A percentile compares a stretch with the other conserved stretches of the same genome.
These are phyloP conservation scores for Eleusine coracana DNA, from an alignment of 176 grass and related monocot species.

Conservation along the genomic window DNA sequence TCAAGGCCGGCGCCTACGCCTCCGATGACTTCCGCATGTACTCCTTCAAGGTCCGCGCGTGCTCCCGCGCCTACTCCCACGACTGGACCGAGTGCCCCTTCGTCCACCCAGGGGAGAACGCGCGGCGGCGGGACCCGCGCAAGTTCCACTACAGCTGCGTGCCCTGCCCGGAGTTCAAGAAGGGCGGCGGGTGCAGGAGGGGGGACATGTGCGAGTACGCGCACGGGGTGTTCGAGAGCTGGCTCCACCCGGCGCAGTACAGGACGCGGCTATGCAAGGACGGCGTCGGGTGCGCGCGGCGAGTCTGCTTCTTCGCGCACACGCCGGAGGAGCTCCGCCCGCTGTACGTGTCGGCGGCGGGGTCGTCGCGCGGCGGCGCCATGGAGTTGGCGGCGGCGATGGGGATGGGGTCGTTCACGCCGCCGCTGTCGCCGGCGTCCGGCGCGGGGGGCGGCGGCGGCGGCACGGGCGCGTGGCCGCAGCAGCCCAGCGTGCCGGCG, in stretches of 20 bases:
- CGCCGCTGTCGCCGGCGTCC: slow-evolving; percentile 57
- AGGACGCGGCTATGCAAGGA: slow-evolving; percentile 77
- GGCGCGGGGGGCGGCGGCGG: slow-evolving; percentile 33
- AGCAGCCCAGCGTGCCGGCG: slow-evolving; percentile 52
- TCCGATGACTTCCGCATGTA: slow-evolving; percentile 87
- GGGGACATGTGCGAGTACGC: slow-evolving; percentile 86
- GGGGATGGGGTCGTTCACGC: slow-evolving; percentile 57
- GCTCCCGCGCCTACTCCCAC: slow-evolving; percentile 79
- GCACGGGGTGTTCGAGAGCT: slow-evolving; percentile 89
- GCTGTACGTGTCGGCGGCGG: slow-evolving; percentile 47
- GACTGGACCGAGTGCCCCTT: slow-evolving; percentile 92
- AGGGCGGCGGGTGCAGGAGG: slow-evolving; percentile 55
- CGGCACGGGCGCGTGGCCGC: slow-evolving; percentile 33
- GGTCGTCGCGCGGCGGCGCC: slow-evolving; percentile 29
- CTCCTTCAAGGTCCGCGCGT: slow-evolving; percentile 79
- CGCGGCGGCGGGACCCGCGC: slow-evolving; percentile 71
- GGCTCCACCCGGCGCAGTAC: slow-evolving; percentile 91
- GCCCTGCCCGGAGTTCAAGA: slow-evolving; percentile 81
- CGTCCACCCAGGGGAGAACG: slow-evolving; percentile 88
- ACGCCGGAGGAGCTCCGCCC: slow-evolving; percentile 76
- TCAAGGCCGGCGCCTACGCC: slow-evolving; percentile 79
- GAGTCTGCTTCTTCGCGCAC: slow-evolving; percentile 88
- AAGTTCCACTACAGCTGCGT: slow-evolving; percentile 89
- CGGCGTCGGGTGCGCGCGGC: slow-evolving; percentile 57
- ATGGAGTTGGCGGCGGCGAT: slow-evolving; percentile 66